These are phyloP conservation scores for Beauveria brongniartii DNA, from an alignment of 2,329 filamentous ascomycete genomes.

Conservation along the genomic window DNA sequence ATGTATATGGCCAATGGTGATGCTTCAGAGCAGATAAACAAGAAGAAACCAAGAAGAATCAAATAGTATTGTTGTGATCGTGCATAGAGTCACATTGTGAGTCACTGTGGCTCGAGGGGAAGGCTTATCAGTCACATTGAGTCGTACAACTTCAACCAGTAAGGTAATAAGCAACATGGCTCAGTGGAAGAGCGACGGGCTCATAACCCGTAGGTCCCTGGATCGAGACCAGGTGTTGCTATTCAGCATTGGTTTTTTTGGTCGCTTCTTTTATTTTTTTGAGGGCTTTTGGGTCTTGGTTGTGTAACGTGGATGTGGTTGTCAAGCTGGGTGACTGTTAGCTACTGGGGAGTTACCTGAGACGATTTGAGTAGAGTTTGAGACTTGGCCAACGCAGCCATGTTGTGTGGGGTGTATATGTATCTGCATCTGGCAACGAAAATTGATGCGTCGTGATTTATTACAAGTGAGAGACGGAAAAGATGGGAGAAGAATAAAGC, in stretches of 20 bases:
- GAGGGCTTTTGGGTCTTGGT: not conserved
- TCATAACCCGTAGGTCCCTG: slow-evolving; percentile 12
- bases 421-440: too few species aligned
- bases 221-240: slow-evolving; percentile 13
- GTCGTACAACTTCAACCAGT: not conserved
- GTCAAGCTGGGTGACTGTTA: too few species aligned
- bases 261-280: not conserved
- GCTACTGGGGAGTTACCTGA: too few species aligned
- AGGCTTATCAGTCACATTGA: slow-evolving; percentile 2
- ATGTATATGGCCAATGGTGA: not conserved
- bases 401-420: too few species aligned
- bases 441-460: too few species aligned
- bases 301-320: too few species aligned
- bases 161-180: slow-evolving; percentile 9
- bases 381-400: too few species aligned
- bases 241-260: not conserved
- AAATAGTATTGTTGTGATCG: too few species aligned
- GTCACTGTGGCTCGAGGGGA: not conserved
- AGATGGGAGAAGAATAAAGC: too few species aligned
- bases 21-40: not conserved
- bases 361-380: too few species aligned
- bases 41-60: not conserved
- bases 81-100: not conserved
- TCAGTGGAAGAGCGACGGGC: slow-evolving; percentile 12
- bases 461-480: too few species aligned